Percentiles rank a stretch among this genome's conserved stretches.
Evolutionary conservation across 2,329 filamentous ascomycete genomes (phyloP).

Genomic region (Monosporascus sp.): DNA sequence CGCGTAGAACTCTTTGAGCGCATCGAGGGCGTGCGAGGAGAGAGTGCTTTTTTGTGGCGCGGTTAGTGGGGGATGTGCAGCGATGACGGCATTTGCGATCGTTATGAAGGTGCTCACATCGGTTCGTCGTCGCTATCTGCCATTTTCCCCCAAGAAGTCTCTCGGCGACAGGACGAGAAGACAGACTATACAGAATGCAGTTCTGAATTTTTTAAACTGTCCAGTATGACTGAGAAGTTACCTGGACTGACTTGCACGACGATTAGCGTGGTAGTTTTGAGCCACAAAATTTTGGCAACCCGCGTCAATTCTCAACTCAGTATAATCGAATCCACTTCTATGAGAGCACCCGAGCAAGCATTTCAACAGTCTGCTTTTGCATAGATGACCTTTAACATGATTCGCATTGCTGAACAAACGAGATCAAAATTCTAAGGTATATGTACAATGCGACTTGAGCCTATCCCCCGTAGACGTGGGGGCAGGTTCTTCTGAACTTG

Average conservation of each 20-base stretch:
- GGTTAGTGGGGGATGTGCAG: too few relatives aligned
- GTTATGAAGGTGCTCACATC: slow-evolving; percentile 33
- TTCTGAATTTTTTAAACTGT: too few relatives aligned
- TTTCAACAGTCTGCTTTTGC: not conserved
- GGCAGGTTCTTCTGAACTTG: slow-evolving; percentile 13
- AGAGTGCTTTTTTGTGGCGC: slow-evolving; percentile 44
- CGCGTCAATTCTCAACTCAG: too few relatives aligned
- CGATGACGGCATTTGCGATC: not conserved
- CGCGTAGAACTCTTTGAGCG: slow-evolving; percentile 68
- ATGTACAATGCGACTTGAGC: slow-evolving; percentile 30
- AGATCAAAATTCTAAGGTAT: slow-evolving; percentile 26
- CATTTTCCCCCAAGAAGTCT: slow-evolving; percentile 8
- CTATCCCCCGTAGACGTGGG: slow-evolving; percentile 10
- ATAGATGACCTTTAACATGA: slow-evolving; percentile 2
- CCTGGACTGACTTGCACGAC: too few relatives aligned
- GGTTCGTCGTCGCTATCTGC: slow-evolving; percentile 42
- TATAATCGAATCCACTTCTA: too few relatives aligned
- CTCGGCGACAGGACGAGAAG: too few relatives aligned
- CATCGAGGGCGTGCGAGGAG: slow-evolving; percentile 59
- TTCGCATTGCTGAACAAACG: slow-evolving; percentile 14
- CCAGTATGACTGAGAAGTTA: too few relatives aligned
- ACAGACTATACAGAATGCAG: too few relatives aligned
- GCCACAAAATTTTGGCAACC: too few relatives aligned
- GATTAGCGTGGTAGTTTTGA: too few relatives aligned
- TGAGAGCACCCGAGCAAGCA: not conserved